These are phyloP conservation scores for Fusarium drepaniforme DNA, from an alignment of 2,329 filamentous ascomycete genomes.

Conservation along the genomic window DNA sequence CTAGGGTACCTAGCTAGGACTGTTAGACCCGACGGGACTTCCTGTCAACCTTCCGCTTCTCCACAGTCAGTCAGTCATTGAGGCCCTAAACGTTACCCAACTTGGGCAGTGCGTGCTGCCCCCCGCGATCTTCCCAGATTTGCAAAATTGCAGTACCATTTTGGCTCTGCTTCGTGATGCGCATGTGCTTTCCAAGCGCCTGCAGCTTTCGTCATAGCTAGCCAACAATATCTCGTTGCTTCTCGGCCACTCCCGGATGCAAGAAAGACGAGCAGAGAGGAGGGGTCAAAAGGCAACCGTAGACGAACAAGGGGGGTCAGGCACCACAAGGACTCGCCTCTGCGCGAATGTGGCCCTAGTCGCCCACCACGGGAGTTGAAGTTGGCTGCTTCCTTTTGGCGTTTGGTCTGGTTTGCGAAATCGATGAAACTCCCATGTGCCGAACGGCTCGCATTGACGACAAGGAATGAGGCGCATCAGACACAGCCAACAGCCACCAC, in stretches of 20 bases:
- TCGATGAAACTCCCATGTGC: slow-evolving; percentile 39
- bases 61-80: slow-evolving; percentile 22
- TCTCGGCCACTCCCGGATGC: slow-evolving; percentile 37
- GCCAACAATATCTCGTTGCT: slow-evolving; percentile 27
- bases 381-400: slow-evolving; percentile 17
- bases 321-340: background rate
- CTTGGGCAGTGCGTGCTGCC: slow-evolving; percentile 3
- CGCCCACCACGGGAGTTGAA: slow-evolving; percentile 38
- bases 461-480: slow-evolving; percentile 22
- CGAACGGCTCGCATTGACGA: slow-evolving; percentile 37
- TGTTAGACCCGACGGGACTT: background rate
- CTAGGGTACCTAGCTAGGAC: slow-evolving; percentile 3
- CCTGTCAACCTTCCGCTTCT: slow-evolving; percentile 14
- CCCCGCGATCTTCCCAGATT: slow-evolving; percentile 12
- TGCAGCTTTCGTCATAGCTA: slow-evolving; percentile 30
- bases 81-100: slow-evolving; percentile 9
- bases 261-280: slow-evolving; percentile 35
- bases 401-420: slow-evolving; percentile 13
- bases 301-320: slow-evolving; percentile 35
- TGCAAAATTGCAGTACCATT: slow-evolving; percentile 10
- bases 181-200: slow-evolving; percentile 20
- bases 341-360: slow-evolving; percentile 19
- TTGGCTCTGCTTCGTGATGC: slow-evolving; percentile 17
- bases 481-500: slow-evolving; percentile 20
- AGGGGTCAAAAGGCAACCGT: slow-evolving; percentile 23